Conservation (phyloP, 768 basidiomycete genomes). For the Nidularia sp. region DNA sequence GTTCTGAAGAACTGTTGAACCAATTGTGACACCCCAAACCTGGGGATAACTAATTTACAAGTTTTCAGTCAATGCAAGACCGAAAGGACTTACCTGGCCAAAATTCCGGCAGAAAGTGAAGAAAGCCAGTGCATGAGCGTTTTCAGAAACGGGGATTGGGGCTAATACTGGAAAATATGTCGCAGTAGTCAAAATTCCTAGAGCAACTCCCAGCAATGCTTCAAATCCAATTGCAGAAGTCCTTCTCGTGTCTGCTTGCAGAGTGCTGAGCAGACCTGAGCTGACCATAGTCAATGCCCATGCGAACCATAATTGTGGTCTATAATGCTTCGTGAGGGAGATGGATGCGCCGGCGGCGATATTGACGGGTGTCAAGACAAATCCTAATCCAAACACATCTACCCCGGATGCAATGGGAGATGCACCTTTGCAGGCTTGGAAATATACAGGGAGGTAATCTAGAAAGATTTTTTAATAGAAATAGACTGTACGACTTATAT, state of each 20-base stretch:
- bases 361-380: conserved; percentile 30
- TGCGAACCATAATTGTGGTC: conserved; percentile 23
- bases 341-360: conserved; percentile 29
- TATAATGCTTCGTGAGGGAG: conserved; percentile 24
- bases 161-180: conserved; percentile 42
- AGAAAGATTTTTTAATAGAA: neutral
- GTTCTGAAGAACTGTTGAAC: conserved; percentile 48
- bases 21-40: conserved; percentile 51
- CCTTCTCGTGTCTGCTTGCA: conserved; percentile 9
- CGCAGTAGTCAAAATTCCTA: conserved; percentile 11
- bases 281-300: conserved; percentile 34
- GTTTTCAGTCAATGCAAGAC: neutral
- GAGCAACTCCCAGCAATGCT: conserved; percentile 13
- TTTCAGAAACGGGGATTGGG: conserved; percentile 30
- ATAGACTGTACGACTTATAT: neutral
- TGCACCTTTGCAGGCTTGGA: conserved; percentile 35
- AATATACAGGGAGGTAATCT: conserved; percentile 40
- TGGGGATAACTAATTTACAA: conserved; percentile 11
- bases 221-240: conserved; percentile 12
- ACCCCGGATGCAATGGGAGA: conserved; percentile 32
- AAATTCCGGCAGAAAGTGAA: conserved; percentile 33
- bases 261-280: conserved; percentile 20
- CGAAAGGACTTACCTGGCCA: conserved; percentile 17
- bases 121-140: conserved; percentile 40
- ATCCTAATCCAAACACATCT: conserved; percentile 23